Evolutionary conservation across 176 grass and related monocot species (phyloP), one percentile per base, ranked within the genome.

Genomic region (Oryza glaberrima): DNA sequence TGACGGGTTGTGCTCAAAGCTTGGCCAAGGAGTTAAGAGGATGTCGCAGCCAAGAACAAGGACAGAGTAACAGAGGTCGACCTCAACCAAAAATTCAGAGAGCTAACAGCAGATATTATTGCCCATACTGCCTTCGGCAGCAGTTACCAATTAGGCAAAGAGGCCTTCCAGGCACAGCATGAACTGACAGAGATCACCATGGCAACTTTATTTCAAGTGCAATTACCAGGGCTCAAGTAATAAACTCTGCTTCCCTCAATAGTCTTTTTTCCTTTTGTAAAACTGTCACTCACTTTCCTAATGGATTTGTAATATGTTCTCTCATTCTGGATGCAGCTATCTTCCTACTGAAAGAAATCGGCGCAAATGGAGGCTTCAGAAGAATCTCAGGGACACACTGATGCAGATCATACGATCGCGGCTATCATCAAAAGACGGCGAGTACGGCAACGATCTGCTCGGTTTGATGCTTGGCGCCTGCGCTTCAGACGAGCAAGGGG

Each of bases 61-160:
- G 72, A 34, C 1, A 34, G 85, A 35, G 51, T 73, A 51, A 81
- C 13, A 2, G 28, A 87, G 56, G 65, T 89, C 3, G 91, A 92
- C 6, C 10, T 87, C 2, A 41, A 26, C 71, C 23, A 32, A 61
- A 49, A 63, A 0, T 89, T 92, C 56, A 71, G 35, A 43, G 80
- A 81, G 49, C 5, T 90, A 11, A 81, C 91, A 19, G 87, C 70
- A 17, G 84, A 92, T 84, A n/a, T 89, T 6, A 90, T 90, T 30
- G 81, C 84, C 3, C 84, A 78, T 14, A 81, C 87, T 1, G 70
- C 80, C 36, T 89, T 92, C 35, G 91, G 84, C 19, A 87, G 80
- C 49, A 89, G 58, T 3, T 84, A 60, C 16, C 69, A 48, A 25
- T 36, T 76, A 22, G 88, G 91, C 4, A 78, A 78, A 67, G 56